Evolutionary conservation across 2,329 filamentous ascomycete genomes (phyloP), one percentile per base, ranked within the genome.

Genomic region (Scytalidium lignicola): DNA sequence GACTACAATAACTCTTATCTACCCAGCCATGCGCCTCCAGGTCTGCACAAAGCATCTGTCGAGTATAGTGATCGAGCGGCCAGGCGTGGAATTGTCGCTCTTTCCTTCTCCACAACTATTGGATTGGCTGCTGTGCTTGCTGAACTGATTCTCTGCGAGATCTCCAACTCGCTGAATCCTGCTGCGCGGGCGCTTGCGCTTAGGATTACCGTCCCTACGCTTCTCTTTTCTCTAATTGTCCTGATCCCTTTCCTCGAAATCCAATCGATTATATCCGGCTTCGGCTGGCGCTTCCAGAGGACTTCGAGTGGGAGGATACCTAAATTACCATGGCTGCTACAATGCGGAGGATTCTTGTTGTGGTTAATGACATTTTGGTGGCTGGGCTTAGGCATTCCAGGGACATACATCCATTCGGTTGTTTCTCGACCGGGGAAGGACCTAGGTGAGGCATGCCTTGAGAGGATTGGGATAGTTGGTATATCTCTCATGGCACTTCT

Each of bases 401-500:
- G 67, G 48, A 70, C 64, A 42, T 77, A 76, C 61, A 66, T 74
- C 47, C 74, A 77, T 51, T 65, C 71, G 54, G 63, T 70, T 54
- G 62, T 68, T 48, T 65, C 68, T 46, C 58, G 72, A 49, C 64
- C 69, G 17, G 58, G 65, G 48, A 58, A 68, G 56, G 54, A 15
- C 59, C 62, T 52, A 23, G 65, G 51, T 40, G 62, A 66, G 58
- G 80, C 75, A 8, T 84, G 80, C 55, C 69, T 85, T 29, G 80
- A 84, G 64, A 70, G 90, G 41, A 83, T 95, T 21, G 90, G 89
- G 12, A 85, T 95, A 39, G 89, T 95, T 54, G 90, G 90, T 3
- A 90, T 93, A 49, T 84, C 86, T 43, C 70, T 93, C 47, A 95
- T 95, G 88, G 90, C 89, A 15, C 76, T 91, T 13, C 73, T 95